Percentiles rank a stretch among this genome's conserved stretches.
These are phyloP conservation scores for Choanephora cucurbitarum DNA, from an alignment of 371 early-diverging fungal genomes.

Conservation along the genomic window DNA sequence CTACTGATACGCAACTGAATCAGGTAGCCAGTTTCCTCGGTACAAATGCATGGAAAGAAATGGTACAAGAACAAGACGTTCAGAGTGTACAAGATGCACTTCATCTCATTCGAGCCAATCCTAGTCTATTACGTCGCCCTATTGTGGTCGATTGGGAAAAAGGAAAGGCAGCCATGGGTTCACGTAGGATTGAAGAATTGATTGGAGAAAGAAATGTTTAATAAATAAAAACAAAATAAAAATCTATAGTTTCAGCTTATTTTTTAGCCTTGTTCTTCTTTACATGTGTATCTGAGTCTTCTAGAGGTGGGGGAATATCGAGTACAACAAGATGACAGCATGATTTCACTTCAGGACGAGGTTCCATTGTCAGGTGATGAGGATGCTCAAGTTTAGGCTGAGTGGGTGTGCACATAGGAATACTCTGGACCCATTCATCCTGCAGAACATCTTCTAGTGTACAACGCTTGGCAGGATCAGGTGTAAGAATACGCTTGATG, in stretches of 20 bases:
- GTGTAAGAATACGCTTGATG: constrained; percentile 50
- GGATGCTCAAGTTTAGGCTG: constrained; percentile 35
- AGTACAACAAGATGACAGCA: constrained; percentile 31
- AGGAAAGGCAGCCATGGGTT: constrained; percentile 40
- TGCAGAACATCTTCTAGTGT: constrained; percentile 49
- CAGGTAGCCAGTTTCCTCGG: constrained; percentile 25
- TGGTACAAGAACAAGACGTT: constrained; percentile 15
- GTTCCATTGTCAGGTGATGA: constrained; percentile 47
- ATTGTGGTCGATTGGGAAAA: constrained; percentile 47
- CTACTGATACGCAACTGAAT: constrained; percentile 26
- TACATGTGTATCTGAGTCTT: constrained; percentile 1
- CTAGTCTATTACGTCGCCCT: constrained; percentile 29
- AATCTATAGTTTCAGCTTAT: neutral
- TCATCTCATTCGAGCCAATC: constrained; percentile 24
- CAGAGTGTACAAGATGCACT: constrained; percentile 26
- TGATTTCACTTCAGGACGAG: constrained; percentile 28
- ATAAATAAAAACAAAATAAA: neutral
- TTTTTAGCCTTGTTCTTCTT: constrained; percentile 11
- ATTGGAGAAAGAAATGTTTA: constrained; percentile 19
- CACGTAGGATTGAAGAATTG: constrained; percentile 26
- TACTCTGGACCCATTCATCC: constrained; percentile 59
- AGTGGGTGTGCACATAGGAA: constrained; percentile 50
- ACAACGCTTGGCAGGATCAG: constrained; percentile 51
- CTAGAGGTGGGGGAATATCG: constrained; percentile 4
- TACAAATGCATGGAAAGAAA: constrained; percentile 28